Evolutionary conservation across 1,139 yeast species (phyloP), one percentile per base, ranked within the genome.

Genomic region (Nakaseomyces delphensis): DNA sequence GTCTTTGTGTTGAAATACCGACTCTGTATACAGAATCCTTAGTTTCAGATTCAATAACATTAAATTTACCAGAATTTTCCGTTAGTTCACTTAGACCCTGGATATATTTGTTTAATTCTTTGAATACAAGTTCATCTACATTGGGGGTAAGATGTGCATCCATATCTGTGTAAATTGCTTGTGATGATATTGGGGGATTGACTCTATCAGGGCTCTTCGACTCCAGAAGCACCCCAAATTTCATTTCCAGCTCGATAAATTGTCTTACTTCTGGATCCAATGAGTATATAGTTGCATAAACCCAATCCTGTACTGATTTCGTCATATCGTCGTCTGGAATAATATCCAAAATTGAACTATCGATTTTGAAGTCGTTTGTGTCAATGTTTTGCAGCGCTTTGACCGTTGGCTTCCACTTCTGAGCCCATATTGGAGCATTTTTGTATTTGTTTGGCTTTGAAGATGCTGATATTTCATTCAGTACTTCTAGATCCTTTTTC

Each of bases 291-390:
- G 83, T 82, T 23, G 94, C 89, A 68, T 82, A 87, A 4, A 87
- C 72, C 96, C 96, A 87, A 53, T 83, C 86, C 13, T 94, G 84
- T 5, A 87, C 77, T 32, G 85, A 77, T 54, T 91, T 74, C 3
- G 91, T 83, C 41, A 85, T 69, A 52, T 86, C 91, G 52, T 85
- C 86, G 40, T 84, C 82, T 1, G 96, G 96, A 21, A 81, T 75
- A 1, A 79, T 69, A 9, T 86, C 86, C 1, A 86, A 75, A 18
- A 85, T 71, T 23, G 83, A 77, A 44, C 58, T 53, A 43, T 64
- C 67, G 11, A 64, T 50, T 39, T 59, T 56, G 14, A 57, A 50
- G 43, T 59, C 59, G 15, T 54, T 55, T 15, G 53, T 50, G 43
- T 57, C 58, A 28, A 60, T 56, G 37, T 49, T 56, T 47, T 54